phyloP scores from a whole-genome alignment of 1,139 yeast species.

The Taphrina confusa region DNA sequence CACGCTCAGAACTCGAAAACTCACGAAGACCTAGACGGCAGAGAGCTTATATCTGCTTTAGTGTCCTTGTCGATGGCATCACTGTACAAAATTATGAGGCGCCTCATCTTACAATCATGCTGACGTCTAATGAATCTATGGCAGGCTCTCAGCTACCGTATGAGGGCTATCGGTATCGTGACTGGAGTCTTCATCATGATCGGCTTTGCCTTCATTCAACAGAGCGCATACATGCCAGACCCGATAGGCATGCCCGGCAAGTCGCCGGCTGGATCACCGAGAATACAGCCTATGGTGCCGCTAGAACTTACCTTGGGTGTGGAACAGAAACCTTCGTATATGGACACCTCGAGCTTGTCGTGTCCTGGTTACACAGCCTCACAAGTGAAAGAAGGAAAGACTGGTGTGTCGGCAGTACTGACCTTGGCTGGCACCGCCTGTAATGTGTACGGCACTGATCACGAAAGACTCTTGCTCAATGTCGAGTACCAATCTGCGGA shows the following conservation, averaged over 20 bases:
- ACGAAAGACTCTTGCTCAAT: constrained; percentile 44
- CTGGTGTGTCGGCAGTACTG: constrained; percentile 37
- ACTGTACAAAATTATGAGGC: not conserved
- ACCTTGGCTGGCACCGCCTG: constrained; percentile 43
- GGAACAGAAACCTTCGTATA: constrained; percentile 2
- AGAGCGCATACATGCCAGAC: not conserved
- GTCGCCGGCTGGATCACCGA: not conserved
- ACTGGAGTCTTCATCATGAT: constrained; percentile 1
- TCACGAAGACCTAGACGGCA: no score
- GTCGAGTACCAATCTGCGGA: constrained; percentile 46
- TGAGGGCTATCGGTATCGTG: constrained; percentile 4
- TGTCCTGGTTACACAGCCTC: constrained; percentile 16
- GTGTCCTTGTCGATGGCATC: not conserved
- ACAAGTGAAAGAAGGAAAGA: not conserved
- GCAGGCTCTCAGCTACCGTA: constrained; percentile 1
- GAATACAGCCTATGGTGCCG: constrained; percentile 14
- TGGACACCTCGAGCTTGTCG: not conserved
- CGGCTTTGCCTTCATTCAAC: not conserved
- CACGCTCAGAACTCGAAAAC: no score
- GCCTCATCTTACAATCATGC: not conserved
- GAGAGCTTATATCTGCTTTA: no score
- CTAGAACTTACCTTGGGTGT: constrained; percentile 6
- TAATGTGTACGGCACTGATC: constrained; percentile 48
- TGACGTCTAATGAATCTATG: constrained; percentile 6
- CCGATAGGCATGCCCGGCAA: not conserved